Evolutionary conservation across 2,329 filamentous ascomycete genomes (phyloP).

Genomic region (Sporothrix phasma): DNA sequence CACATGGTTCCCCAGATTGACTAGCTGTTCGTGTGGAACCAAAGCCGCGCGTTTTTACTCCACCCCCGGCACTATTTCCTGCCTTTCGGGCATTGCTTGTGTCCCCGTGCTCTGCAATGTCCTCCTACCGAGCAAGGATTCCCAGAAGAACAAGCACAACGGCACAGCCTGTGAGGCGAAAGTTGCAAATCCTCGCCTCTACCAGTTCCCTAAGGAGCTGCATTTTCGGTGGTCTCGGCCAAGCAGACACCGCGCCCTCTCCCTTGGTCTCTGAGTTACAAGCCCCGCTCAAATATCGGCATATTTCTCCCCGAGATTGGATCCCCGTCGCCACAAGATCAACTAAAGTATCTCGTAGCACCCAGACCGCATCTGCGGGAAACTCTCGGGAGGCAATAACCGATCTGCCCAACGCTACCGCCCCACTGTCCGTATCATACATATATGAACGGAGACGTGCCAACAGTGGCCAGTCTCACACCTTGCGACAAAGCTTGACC

Average conservation of each 20-base stretch:
- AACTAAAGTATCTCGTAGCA: not conserved
- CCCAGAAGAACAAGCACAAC: no score
- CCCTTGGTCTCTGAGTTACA: not conserved
- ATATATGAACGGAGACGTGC: not conserved
- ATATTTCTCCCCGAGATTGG: not conserved
- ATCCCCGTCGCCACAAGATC: no score
- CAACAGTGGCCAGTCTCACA: not conserved
- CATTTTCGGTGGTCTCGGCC: not conserved
- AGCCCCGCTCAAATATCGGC: not conserved
- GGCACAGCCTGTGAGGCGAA: no score
- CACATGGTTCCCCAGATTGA: not conserved
- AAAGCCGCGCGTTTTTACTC: not conserved
- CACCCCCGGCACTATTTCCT: no score
- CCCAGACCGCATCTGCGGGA: not conserved
- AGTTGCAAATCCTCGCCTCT: no score
- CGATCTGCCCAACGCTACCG: not conserved
- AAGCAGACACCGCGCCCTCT: not conserved
- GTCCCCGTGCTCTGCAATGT: no score
- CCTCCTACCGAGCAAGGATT: no score
- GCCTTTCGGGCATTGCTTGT: no score
- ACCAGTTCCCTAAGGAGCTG: no score
- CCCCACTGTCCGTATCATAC: not conserved
- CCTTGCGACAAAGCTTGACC: not conserved
- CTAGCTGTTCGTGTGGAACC: not conserved
- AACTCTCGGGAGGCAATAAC: not conserved